Evolutionary conservation across 805 yeast species (phyloP).

Genomic region (Huiozyma sinensis): DNA sequence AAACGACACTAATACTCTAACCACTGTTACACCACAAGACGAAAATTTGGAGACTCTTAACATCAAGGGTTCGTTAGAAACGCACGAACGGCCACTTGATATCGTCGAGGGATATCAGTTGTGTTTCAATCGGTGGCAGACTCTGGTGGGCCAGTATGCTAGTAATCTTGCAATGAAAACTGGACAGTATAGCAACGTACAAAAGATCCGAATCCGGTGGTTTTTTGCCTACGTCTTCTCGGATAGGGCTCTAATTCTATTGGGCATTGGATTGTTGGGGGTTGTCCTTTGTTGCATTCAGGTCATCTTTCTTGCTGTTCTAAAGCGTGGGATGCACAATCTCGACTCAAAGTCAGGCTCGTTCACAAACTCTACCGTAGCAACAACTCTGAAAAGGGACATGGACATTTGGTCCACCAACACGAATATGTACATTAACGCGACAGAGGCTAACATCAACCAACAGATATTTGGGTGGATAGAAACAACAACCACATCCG

Average conservation of each 20-base stretch:
- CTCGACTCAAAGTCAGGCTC: background rate
- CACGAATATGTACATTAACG: conserved; percentile 44
- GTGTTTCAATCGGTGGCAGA: conserved; percentile 16
- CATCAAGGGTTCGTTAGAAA: background rate
- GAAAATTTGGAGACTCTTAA: background rate
- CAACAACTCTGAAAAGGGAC: conserved; percentile 23
- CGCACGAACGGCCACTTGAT: conserved; percentile 5
- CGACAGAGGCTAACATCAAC: conserved; percentile 46
- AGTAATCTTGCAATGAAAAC: conserved; percentile 1
- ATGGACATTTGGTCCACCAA: conserved; percentile 40
- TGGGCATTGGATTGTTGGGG: conserved; percentile 50
- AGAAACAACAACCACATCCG: conserved; percentile 40
- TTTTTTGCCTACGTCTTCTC: conserved; percentile 38
- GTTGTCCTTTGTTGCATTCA: conserved; percentile 45
- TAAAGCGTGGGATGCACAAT: conserved; percentile 5
- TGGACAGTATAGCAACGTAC: background rate
- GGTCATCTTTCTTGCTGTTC: conserved; percentile 32
- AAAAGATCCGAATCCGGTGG: conserved; percentile 27
- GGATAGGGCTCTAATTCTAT: conserved; percentile 37
- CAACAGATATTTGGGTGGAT: conserved; percentile 58
- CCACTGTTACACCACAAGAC: background rate
- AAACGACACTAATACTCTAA: background rate
- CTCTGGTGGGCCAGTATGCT: conserved; percentile 5
- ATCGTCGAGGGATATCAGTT: conserved; percentile 13
- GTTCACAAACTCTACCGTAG: conserved; percentile 4